Base-by-base conservation (phyloP, 2,329 filamentous ascomycete species). In the Phyllosticta citrichinensis region DNA sequence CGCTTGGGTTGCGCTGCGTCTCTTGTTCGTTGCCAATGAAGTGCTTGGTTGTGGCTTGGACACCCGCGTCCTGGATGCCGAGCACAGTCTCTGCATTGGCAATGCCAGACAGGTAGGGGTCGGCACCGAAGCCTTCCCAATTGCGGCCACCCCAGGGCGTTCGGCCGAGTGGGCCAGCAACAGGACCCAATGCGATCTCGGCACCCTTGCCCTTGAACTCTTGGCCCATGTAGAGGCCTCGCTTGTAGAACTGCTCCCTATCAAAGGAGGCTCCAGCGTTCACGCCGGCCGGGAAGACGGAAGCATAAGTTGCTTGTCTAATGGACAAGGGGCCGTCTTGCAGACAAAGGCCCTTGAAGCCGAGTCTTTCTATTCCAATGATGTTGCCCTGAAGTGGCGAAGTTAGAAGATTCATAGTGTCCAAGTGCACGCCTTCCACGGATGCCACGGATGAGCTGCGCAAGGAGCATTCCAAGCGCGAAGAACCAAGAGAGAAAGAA, bases 1-100 rank as follows among this genome's bases (percentile, higher is more conserved):
- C 35, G 52, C 55, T 65, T 25, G 63, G 64, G 59, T 68, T 76
- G 9, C 78, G 73, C 55, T 78, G 75, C 1, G 73, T 77, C 70
- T 88, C 86, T 70, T 90, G 87, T 70, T 91, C 87, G 70, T 91
- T 88, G 30, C 80, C 81, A 58, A 88, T 74, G 62, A 70, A 79
- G 64, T 78, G 79, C 67, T 80, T 75, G 2, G 71, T 69, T 52
- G 69, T 75, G 5, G 76, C 73, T 47, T 74, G 75, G 1, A 77
- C 73, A 59, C 77, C 76, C 0, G 68, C 69, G 57, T 71, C 70
- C 66, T 81, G 74, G 65, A 79, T 73, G 12, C 78, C 77, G 55
- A 68, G 63, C 40, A 81, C 73, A 2, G 77, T 73, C 63, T 79
- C 65, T 27, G 71, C 66, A 56, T 76, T 74, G 30, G 75, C 71